Percentiles rank a stretch among this genome's conserved stretches.
Evolutionary conservation across 2,329 filamentous ascomycete genomes (phyloP).

Genomic region (Alternaria dauci): DNA sequence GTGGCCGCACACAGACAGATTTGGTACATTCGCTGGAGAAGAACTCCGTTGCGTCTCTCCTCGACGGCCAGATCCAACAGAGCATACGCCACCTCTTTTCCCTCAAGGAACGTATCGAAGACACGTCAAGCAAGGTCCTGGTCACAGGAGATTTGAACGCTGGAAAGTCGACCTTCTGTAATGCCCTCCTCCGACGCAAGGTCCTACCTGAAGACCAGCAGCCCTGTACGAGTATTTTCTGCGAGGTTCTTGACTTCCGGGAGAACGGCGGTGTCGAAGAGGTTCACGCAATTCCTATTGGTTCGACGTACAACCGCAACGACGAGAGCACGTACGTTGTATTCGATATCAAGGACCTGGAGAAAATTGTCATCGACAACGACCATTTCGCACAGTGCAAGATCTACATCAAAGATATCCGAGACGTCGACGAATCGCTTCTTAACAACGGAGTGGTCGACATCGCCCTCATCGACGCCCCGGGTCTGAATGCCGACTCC

Average conservation of each 20-base stretch:
- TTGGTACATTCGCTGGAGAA: constrained; percentile 96
- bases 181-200: constrained; percentile 91
- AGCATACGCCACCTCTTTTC: constrained; percentile 90
- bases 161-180: constrained; percentile 98
- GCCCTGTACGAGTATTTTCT: constrained; percentile 98
- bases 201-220: constrained; percentile 96
- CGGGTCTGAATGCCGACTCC: constrained; percentile 93
- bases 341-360: constrained; percentile 77
- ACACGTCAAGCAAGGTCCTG: constrained; percentile 95
- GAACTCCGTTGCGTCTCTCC: constrained; percentile 82
- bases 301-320: constrained; percentile 80
- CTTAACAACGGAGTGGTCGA: constrained; percentile 98
- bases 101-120: constrained; percentile 91
- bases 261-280: constrained; percentile 93
- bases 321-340: constrained; percentile 96
- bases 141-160: constrained; percentile 96
- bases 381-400: constrained; percentile 93
- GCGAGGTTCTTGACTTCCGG: constrained; percentile 90
- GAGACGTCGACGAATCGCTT: constrained; percentile 88
- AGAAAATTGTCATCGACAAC: constrained; percentile 90
- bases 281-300: constrained; percentile 91
- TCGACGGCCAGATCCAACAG: constrained; percentile 93
- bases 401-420: constrained; percentile 90
- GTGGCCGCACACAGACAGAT: constrained; percentile 83
- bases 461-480: constrained; percentile 96